These are phyloP conservation scores for Penicillium crystallinum DNA, from an alignment of 495 filamentous ascomycete species.

Conservation along the genomic window DNA sequence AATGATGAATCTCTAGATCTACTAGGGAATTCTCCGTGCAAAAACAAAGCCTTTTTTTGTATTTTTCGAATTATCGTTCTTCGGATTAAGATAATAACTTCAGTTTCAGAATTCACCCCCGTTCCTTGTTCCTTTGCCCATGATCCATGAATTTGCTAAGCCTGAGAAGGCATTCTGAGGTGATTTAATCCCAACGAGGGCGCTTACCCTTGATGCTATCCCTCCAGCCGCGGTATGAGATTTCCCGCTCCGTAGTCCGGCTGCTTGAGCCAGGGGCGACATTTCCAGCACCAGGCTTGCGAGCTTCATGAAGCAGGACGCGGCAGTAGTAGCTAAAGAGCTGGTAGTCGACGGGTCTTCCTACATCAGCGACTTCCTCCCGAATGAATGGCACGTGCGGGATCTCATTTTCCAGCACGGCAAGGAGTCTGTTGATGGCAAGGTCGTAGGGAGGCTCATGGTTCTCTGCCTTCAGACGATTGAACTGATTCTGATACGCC, in stretches of 20 bases:
- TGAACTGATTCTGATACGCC: slow-evolving; percentile 1
- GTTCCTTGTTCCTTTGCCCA: too few relatives aligned
- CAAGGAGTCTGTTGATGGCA: neutral
- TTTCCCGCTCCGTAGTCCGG: neutral
- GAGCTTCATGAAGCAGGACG: neutral
- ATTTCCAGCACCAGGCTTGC: neutral
- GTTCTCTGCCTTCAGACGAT: neutral
- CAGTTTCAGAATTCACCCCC: too few relatives aligned
- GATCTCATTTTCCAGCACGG: neutral
- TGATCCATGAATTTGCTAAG: too few relatives aligned
- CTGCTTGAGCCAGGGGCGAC: neutral
- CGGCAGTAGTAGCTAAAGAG: slow-evolving; percentile 3
- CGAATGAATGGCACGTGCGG: neutral
- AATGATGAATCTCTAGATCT: too few relatives aligned
- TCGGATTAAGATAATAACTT: too few relatives aligned
- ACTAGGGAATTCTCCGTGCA: too few relatives aligned
- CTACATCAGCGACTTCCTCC: neutral
- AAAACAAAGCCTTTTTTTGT: too few relatives aligned
- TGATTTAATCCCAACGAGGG: neutral
- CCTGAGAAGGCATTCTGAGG: neutral
- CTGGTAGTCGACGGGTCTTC: neutral
- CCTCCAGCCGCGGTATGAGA: slow-evolving; percentile 1
- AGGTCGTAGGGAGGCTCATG: neutral
- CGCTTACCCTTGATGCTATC: neutral
- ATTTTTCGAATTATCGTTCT: too few relatives aligned